Conservation (phyloP, 2,329 filamentous ascomycete species). For the Fusarium citri region DNA sequence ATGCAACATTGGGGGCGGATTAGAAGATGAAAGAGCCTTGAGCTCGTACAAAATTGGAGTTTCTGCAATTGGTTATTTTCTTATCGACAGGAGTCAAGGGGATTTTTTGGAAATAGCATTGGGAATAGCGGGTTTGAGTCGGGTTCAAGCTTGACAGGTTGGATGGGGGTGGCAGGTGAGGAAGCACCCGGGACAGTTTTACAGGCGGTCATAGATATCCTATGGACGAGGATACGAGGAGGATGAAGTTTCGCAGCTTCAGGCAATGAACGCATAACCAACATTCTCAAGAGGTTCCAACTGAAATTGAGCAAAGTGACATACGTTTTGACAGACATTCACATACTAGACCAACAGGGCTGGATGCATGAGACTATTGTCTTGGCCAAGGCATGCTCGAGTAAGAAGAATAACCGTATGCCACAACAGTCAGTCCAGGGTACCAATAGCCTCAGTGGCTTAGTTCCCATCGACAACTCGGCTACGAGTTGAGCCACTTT, state of each 20-base stretch:
- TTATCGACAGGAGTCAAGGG: slow-evolving; percentile 13
- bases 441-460: neutral
- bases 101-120: slow-evolving; percentile 15
- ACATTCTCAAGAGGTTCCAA: slow-evolving; percentile 6
- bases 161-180: neutral
- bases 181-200: slow-evolving; percentile 14
- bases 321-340: neutral
- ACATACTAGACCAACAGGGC: neutral
- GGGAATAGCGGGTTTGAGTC: neutral
- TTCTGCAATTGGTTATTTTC: slow-evolving; percentile 12
- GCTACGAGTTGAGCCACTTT: slow-evolving; percentile 1
- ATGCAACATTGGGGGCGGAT: neutral
- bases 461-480: neutral
- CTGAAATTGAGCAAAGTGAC: neutral
- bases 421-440: neutral
- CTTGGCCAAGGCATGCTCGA: neutral
- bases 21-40: slow-evolving; percentile 3
- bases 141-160: neutral
- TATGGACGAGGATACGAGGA: slow-evolving; percentile 25
- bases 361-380: slow-evolving; percentile 4
- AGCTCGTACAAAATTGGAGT: slow-evolving; percentile 24
- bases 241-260: slow-evolving; percentile 38
- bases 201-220: slow-evolving; percentile 36
- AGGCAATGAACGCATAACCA: slow-evolving; percentile 24
- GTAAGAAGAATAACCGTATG: neutral